Conservation (phyloP, 1,284 basidiomycete genomes). For the Cryptococcus hybrid region DNA sequence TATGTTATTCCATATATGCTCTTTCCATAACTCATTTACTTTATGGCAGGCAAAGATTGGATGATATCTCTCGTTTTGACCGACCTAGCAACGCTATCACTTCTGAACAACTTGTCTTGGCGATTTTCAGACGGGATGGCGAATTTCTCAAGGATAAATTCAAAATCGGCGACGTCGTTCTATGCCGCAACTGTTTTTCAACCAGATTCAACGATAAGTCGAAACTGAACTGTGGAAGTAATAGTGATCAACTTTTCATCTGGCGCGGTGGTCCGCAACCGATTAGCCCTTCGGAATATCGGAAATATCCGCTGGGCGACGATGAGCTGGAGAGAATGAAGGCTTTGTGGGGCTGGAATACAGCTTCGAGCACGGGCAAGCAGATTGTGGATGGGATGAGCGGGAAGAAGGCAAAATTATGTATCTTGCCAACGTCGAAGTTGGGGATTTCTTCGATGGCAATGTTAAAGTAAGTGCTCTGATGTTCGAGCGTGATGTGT, state of each 20-base stretch:
- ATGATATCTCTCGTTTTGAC: conserved; percentile 20
- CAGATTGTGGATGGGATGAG: not conserved
- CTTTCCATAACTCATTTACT: not conserved
- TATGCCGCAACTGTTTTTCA: conserved; percentile 22
- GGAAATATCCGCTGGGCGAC: not conserved
- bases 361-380: not conserved
- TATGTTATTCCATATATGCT: not conserved
- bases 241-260: too few relatives aligned
- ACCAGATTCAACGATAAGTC: conserved; percentile 21
- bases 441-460: conserved; percentile 16
- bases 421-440: conserved; percentile 1
- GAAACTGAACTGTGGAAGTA: conserved; percentile 27
- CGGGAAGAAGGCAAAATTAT: conserved; percentile 8
- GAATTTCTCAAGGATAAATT: conserved; percentile 14
- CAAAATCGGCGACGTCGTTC: conserved; percentile 15
- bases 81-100: conserved; percentile 17
- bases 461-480: conserved; percentile 26
- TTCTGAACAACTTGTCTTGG: conserved; percentile 29
- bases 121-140: conserved; percentile 21
- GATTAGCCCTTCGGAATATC: conserved; percentile 12
- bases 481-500: not conserved
- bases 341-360: not conserved
- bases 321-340: conserved; percentile 10
- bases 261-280: conserved; percentile 1
- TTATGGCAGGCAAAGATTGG: conserved; percentile 15